These are phyloP conservation scores for Curvularia verruculosa DNA, from an alignment of 2,329 filamentous ascomycete species.

Conservation along the genomic window DNA sequence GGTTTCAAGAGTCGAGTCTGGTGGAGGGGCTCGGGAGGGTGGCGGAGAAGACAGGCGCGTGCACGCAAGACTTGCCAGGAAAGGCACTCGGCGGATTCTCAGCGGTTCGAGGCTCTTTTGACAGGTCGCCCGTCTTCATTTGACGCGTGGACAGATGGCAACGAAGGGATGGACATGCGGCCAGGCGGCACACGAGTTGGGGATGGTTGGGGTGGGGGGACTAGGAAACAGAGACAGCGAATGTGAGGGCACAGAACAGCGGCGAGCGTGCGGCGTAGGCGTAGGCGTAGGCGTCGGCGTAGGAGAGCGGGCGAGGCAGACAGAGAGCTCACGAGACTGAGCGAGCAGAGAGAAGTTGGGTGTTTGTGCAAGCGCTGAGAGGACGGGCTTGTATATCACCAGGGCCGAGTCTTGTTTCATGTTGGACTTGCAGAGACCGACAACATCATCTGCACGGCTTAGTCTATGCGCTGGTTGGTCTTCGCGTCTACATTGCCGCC, in stretches of 20 bases:
- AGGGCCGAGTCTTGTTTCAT: conserved; percentile 38
- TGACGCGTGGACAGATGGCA: conserved; percentile 10
- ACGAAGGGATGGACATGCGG: conserved; percentile 4
- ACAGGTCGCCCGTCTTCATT: conserved; percentile 15
- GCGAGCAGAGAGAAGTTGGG: conserved; percentile 15
- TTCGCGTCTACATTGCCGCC: conserved; percentile 21
- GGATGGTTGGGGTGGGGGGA: too few relatives aligned
- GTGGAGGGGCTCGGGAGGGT: conserved; percentile 32
- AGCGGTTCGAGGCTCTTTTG: conserved; percentile 19
- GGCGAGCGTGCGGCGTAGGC: background rate
- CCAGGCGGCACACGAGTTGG: conserved; percentile 5
- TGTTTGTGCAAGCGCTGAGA: conserved; percentile 39
- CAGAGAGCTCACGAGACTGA: conserved; percentile 15
- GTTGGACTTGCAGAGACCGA: conserved; percentile 33
- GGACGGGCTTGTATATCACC: conserved; percentile 32
- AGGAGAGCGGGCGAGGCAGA: background rate
- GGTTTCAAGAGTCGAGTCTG: conserved; percentile 33
- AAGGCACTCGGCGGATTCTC: conserved; percentile 27
- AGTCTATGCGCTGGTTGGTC: conserved; percentile 22
- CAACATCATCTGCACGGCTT: conserved; percentile 26
- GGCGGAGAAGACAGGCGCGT: conserved; percentile 36
- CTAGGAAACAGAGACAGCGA: conserved; percentile 11
- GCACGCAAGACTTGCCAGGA: conserved; percentile 41
- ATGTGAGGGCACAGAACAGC: conserved; percentile 1
- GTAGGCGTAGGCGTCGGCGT: background rate